Percentiles rank a stretch among this genome's conserved stretches.
Evolutionary conservation across 345 rosid species (phyloP).

Genomic region (Passiflora organensis): DNA sequence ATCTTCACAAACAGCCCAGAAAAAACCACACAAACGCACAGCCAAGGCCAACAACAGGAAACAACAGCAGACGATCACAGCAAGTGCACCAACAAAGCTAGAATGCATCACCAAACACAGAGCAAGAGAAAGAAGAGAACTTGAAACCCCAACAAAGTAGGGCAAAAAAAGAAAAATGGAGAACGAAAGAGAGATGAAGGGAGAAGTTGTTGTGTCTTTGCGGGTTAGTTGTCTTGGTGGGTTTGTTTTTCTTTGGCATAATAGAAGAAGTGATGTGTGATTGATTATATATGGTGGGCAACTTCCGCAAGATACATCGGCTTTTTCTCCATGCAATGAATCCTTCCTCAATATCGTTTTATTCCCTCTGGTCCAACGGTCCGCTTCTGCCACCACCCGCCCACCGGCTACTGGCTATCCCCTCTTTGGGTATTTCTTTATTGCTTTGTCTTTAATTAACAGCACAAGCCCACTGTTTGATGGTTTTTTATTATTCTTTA

Average conservation of each 20-base stretch:
- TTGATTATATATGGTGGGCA: background rate
- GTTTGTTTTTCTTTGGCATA: background rate
- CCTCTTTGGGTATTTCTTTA: background rate
- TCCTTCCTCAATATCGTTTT: slow-evolving; percentile 23
- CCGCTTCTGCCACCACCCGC: slow-evolving; percentile 3
- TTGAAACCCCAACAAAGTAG: slow-evolving; percentile 44
- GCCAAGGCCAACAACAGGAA: background rate
- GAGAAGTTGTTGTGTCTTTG: background rate
- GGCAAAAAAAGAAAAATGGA: slow-evolving; percentile 38
- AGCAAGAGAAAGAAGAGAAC: slow-evolving; percentile 5
- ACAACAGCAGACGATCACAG: slow-evolving; percentile 14
- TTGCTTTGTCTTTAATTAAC: background rate
- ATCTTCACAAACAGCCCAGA: too few species aligned
- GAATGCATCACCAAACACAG: slow-evolving; percentile 34
- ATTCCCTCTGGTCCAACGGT: slow-evolving; percentile 16
- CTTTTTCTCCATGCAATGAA: slow-evolving; percentile 42
- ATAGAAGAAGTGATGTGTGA: background rate
- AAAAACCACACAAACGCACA: slow-evolving; percentile 4
- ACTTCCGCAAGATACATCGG: slow-evolving; percentile 25
- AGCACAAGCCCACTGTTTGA: background rate
- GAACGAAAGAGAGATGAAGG: too few species aligned
- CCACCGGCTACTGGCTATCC: slow-evolving; percentile 7
- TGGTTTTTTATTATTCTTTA: background rate
- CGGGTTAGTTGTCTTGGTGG: background rate
- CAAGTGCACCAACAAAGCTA: slow-evolving; percentile 15